Evolutionary conservation across 2,329 filamentous ascomycete species (phyloP).

Genomic region (Aspergillus thermomutatus): DNA sequence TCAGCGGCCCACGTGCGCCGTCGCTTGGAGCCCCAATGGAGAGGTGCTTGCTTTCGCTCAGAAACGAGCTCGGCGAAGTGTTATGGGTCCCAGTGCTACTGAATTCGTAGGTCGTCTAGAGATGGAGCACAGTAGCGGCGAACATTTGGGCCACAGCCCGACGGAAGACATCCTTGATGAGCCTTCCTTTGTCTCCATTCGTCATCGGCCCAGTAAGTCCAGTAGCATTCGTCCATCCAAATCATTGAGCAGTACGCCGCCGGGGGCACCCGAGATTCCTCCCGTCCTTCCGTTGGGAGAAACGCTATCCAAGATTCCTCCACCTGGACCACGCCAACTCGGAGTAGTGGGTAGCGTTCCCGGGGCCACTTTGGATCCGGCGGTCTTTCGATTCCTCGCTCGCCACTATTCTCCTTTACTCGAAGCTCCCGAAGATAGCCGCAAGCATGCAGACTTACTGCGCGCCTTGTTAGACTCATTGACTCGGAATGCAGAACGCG

Average conservation of each 20-base stretch:
- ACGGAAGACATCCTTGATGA: conserved; percentile 59
- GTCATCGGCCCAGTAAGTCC: conserved; percentile 46
- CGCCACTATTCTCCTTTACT: conserved; percentile 41
- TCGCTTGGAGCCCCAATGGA: conserved; percentile 57
- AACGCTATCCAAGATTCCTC: conserved; percentile 43
- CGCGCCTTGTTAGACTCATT: conserved; percentile 43
- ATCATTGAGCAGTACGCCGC: conserved; percentile 54
- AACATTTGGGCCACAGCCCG: conserved; percentile 50
- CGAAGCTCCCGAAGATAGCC: conserved; percentile 21
- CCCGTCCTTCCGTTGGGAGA: conserved; percentile 52
- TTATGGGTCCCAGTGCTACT: conserved; percentile 37
- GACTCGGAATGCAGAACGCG: conserved; percentile 53
- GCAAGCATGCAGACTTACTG: conserved; percentile 24
- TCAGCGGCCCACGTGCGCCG: conserved; percentile 53
- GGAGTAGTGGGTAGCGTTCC: conserved; percentile 50
- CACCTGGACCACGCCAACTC: conserved; percentile 43
- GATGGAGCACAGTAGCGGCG: conserved; percentile 45
- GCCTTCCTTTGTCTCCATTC: conserved; percentile 49
- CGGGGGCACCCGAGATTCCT: conserved; percentile 44
- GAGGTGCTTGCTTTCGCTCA: conserved; percentile 55
- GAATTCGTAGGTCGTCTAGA: conserved; percentile 40
- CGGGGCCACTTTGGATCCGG: conserved; percentile 42
- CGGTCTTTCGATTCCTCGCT: conserved; percentile 42
- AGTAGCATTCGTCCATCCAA: conserved; percentile 48
- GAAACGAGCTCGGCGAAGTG: conserved; percentile 45